Conservation (phyloP, 768 basidiomycete species). For the Lactarius vividus region DNA sequence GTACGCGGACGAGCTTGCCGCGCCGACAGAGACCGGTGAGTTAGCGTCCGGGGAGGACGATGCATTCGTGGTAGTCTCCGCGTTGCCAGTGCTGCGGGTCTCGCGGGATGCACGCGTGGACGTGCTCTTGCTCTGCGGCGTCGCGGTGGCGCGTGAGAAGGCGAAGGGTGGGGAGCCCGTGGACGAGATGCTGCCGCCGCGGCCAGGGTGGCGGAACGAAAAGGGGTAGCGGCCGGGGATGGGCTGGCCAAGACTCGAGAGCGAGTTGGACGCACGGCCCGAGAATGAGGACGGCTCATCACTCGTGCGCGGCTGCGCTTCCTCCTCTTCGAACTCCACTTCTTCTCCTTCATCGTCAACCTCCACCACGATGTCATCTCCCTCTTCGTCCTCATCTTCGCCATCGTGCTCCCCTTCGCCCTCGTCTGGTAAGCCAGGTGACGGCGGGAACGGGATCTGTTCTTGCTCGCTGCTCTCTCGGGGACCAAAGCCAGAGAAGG, state of each 20-base stretch:
- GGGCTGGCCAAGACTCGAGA: slow-evolving; percentile 83
- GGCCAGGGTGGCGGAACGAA: slow-evolving; percentile 54
- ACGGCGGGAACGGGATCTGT: slow-evolving; percentile 76
- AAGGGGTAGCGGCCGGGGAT: slow-evolving; percentile 69
- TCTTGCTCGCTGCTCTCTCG: slow-evolving; percentile 52
- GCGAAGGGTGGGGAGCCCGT: slow-evolving; percentile 36
- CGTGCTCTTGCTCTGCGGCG: slow-evolving; percentile 36
- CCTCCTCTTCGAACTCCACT: slow-evolving; percentile 40
- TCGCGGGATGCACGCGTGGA: slow-evolving; percentile 40
- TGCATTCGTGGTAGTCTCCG: slow-evolving; percentile 34
- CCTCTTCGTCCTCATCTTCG: slow-evolving; percentile 30
- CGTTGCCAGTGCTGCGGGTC: slow-evolving; percentile 53
- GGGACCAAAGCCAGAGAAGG: slow-evolving; percentile 61
- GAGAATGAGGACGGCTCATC: slow-evolving; percentile 60
- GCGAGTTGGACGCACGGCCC: slow-evolving; percentile 48
- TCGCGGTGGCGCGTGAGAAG: slow-evolving; percentile 32
- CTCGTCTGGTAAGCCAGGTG: slow-evolving; percentile 45
- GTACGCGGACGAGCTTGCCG: slow-evolving; percentile 30
- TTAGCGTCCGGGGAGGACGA: slow-evolving; percentile 42
- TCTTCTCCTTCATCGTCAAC: slow-evolving; percentile 46
- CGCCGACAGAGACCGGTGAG: slow-evolving; percentile 50
- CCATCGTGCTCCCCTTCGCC: slow-evolving; percentile 30
- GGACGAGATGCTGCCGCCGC: slow-evolving; percentile 43
- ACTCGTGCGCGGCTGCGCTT: slow-evolving; percentile 35
- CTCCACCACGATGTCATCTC: slow-evolving; percentile 35